Evolutionary conservation across 2,329 filamentous ascomycete species (phyloP).

Genomic region (Ophiostoma ips): DNA sequence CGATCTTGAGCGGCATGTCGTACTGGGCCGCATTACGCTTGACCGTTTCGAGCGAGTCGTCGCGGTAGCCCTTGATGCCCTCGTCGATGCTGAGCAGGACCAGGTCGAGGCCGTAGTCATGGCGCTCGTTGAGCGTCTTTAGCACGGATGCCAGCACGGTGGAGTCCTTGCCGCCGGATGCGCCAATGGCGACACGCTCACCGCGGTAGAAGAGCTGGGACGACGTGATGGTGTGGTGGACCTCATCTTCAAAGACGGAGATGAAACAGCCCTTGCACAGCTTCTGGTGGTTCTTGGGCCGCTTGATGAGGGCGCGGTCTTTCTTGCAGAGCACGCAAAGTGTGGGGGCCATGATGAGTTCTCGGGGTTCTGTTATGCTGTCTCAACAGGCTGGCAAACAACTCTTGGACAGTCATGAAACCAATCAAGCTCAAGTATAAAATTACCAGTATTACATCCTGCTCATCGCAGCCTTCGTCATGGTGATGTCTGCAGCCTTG

Average conservation of each 20-base stretch:
- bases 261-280: constrained; percentile 87
- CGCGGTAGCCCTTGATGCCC: constrained; percentile 91
- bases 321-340: constrained; percentile 63
- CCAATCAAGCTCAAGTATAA: background rate
- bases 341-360: constrained; percentile 53
- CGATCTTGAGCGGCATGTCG: constrained; percentile 78
- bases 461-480: background rate
- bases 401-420: too few relatives aligned
- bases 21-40: constrained; percentile 89
- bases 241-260: constrained; percentile 74
- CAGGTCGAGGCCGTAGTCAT: constrained; percentile 75
- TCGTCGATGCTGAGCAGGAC: constrained; percentile 88
- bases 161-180: constrained; percentile 93
- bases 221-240: constrained; percentile 79
- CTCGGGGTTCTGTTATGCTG: too few relatives aligned
- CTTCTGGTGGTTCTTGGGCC: constrained; percentile 89
- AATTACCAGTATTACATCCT: background rate
- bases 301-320: constrained; percentile 73
- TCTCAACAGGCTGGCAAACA: too few relatives aligned
- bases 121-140: constrained; percentile 83
- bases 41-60: constrained; percentile 91
- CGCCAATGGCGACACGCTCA: constrained; percentile 84
- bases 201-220: constrained; percentile 70
- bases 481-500: constrained; percentile 5
- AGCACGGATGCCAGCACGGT: constrained; percentile 90